These are phyloP conservation scores for Skeletonema menzelii DNA, from an alignment of 108 stramenopile species.

Conservation along the genomic window DNA sequence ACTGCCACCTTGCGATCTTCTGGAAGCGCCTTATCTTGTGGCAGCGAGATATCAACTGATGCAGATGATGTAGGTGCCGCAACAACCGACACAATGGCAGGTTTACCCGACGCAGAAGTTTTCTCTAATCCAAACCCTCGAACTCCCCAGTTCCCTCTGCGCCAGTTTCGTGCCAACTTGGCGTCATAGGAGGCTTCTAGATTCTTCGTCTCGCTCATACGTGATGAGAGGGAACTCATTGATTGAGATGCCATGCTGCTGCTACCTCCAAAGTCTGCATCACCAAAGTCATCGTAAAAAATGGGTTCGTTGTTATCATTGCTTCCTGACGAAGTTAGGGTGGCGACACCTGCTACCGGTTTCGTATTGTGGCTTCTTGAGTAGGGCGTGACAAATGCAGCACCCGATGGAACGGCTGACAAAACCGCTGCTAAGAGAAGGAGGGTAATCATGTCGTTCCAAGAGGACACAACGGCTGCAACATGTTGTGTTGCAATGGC, in stretches of 20 bases:
- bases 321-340: background rate
- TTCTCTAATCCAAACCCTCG: conserved; percentile 43
- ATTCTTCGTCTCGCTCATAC: conserved; percentile 28
- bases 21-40: conserved; percentile 24
- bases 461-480: too few species aligned
- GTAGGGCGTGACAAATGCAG: background rate
- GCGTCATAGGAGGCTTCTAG: conserved; percentile 40
- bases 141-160: conserved; percentile 48
- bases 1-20: conserved; percentile 42
- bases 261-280: conserved; percentile 3
- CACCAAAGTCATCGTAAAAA: conserved; percentile 40
- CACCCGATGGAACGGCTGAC: background rate
- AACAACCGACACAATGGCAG: conserved; percentile 1
- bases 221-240: conserved; percentile 23
- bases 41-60: conserved; percentile 7
- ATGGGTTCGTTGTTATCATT: background rate
- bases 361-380: background rate
- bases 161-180: conserved; percentile 47
- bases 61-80: conserved; percentile 4
- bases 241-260: background rate
- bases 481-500: background rate
- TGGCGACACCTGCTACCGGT: background rate
- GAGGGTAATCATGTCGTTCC: too few species aligned
- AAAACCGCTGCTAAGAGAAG: background rate
- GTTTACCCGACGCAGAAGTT: background rate